A percentile compares a stretch with the other conserved stretches of the same genome.
These are phyloP conservation scores for Saccharomycopsis lassenensis DNA, from an alignment of 805 yeast genomes.

Conservation along the genomic window DNA sequence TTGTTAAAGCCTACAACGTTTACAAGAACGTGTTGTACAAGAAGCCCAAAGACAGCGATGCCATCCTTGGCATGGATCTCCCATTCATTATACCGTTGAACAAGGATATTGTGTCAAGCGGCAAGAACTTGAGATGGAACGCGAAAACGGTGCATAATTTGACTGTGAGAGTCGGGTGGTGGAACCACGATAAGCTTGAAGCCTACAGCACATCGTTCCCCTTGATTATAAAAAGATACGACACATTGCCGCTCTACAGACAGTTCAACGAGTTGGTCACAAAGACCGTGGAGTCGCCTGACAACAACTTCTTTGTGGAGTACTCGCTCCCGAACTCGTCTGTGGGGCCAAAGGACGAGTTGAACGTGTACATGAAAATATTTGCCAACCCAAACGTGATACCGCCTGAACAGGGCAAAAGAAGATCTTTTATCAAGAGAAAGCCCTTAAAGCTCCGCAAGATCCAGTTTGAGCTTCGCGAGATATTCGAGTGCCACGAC, in stretches of 20 bases:
- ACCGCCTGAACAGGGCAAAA: constrained; percentile 17
- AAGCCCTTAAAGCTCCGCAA: constrained; percentile 30
- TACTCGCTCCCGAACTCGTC: constrained; percentile 39
- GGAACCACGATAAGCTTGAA: constrained; percentile 13
- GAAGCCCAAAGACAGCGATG: constrained; percentile 13
- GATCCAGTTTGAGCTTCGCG: constrained; percentile 39
- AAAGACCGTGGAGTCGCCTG: constrained; percentile 35
- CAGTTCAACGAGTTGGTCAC: constrained; percentile 43
- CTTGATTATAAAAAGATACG: constrained; percentile 44
- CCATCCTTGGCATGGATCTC: constrained; percentile 43
- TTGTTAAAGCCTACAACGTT: constrained; percentile 26
- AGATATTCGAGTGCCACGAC: constrained; percentile 42
- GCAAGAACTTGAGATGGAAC: constrained; percentile 34
- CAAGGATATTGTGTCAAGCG: constrained; percentile 42
- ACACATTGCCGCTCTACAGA: constrained; percentile 43
- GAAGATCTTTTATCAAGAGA: constrained; percentile 17
- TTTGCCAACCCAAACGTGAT: constrained; percentile 27
- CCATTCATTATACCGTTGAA: constrained; percentile 50
- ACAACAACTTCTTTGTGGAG: constrained; percentile 36
- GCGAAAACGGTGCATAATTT: constrained; percentile 39
- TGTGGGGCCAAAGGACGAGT: constrained; percentile 46
- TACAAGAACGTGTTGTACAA: constrained; percentile 27
- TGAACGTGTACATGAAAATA: constrained; percentile 30
- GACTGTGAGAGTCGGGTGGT: constrained; percentile 24
- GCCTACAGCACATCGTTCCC: constrained; percentile 30